These are phyloP conservation scores for Porcisia hertigi DNA, from an alignment of 208 protist species.

Conservation along the genomic window DNA sequence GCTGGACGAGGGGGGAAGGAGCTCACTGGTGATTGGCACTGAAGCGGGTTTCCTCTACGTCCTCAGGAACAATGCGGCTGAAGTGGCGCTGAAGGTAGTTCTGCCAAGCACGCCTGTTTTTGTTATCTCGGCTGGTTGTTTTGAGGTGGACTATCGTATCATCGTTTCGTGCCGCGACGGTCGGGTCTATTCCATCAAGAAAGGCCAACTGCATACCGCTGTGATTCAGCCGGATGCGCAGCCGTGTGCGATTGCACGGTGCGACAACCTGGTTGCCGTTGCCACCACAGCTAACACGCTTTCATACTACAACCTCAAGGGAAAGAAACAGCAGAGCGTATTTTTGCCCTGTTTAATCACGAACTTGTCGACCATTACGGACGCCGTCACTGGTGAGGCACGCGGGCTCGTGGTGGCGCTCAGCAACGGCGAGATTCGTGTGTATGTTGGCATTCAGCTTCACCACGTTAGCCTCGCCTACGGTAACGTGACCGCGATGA, in stretches of 20 bases:
- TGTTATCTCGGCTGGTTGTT: constrained; percentile 70
- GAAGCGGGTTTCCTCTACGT: constrained; percentile 88
- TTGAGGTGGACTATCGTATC: constrained; percentile 92
- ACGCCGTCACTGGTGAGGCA: constrained; percentile 57
- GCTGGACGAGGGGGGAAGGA: constrained; percentile 55
- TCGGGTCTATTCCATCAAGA: constrained; percentile 93
- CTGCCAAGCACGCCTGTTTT: constrained; percentile 75
- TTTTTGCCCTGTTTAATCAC: constrained; percentile 75
- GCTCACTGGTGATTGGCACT: constrained; percentile 92
- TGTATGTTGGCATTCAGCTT: constrained; percentile 90
- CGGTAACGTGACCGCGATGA: constrained; percentile 84
- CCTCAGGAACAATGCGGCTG: constrained; percentile 50
- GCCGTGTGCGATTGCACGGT: constrained; percentile 79
- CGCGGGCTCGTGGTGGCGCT: constrained; percentile 89
- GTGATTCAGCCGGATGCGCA: constrained; percentile 91
- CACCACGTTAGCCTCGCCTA: constrained; percentile 79
- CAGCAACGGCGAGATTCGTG: constrained; percentile 88
- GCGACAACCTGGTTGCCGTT: constrained; percentile 87
- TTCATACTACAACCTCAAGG: constrained; percentile 91
- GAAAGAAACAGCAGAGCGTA: constrained; percentile 80
- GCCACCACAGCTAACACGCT: constrained; percentile 89
- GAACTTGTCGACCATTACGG: constrained; percentile 68
- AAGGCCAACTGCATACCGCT: constrained; percentile 68
- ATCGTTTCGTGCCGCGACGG: constrained; percentile 92
- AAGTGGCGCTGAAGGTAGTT: constrained; percentile 59